phyloP scores from a whole-genome alignment of 768 basidiomycete species.

The Vararia minispora region DNA sequence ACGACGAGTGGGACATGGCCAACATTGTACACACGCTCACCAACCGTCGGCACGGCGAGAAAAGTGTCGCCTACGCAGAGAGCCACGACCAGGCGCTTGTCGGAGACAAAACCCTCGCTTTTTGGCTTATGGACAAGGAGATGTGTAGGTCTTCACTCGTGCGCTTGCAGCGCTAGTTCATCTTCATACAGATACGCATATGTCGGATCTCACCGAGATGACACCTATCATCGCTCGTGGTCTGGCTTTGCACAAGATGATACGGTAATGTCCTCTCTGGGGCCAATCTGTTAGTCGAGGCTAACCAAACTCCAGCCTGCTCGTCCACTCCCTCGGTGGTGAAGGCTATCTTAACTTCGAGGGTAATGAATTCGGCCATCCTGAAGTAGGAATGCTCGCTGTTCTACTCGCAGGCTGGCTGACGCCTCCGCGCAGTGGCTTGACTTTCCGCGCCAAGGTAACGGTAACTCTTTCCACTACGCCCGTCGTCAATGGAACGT shows the following conservation, averaged over 20 bases:
- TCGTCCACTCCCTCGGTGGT: slow-evolving; percentile 89
- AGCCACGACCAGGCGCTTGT: slow-evolving; percentile 98
- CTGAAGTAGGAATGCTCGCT: slow-evolving; percentile 55
- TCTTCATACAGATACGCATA: slow-evolving; percentile 67
- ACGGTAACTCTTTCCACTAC: slow-evolving; percentile 92
- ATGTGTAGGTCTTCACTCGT: slow-evolving; percentile 66
- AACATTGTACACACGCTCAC: slow-evolving; percentile 84
- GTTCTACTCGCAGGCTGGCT: not conserved
- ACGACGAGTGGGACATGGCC: slow-evolving; percentile 81
- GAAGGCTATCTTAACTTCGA: slow-evolving; percentile 98
- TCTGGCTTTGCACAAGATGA: slow-evolving; percentile 93
- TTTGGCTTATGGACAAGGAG: slow-evolving; percentile 99
- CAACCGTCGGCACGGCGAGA: slow-evolving; percentile 83
- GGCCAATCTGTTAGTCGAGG: too few relatives aligned
- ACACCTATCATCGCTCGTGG: slow-evolving; percentile 85
- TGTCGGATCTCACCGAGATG: slow-evolving; percentile 78
- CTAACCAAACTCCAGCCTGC: slow-evolving; percentile 53
- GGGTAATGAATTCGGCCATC: slow-evolving; percentile 97
- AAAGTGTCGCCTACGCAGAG: slow-evolving; percentile 88
- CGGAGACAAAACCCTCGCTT: slow-evolving; percentile 96
- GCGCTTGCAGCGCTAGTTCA: not conserved
- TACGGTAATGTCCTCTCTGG: slow-evolving; percentile 48
- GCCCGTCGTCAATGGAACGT: slow-evolving; percentile 96
- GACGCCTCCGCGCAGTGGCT: slow-evolving; percentile 61
- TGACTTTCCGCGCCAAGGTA: slow-evolving; percentile 96